Evolutionary conservation across 2,329 filamentous ascomycete species (phyloP).

Genomic region (Gnomoniopsis sp.): DNA sequence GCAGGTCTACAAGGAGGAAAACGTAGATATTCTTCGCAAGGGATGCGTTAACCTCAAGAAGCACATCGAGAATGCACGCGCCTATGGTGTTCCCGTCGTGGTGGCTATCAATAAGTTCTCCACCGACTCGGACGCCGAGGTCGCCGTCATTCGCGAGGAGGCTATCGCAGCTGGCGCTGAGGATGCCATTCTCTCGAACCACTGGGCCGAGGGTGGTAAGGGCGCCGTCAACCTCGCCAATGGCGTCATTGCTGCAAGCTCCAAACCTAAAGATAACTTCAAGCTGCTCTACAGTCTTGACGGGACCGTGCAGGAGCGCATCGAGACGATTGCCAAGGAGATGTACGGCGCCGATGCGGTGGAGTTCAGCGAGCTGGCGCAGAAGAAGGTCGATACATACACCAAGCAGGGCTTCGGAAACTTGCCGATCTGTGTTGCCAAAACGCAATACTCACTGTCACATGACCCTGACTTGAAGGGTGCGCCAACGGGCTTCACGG

Average conservation of each 20-base stretch:
- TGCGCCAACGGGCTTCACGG: slow-evolving; percentile 87
- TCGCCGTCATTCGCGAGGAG: slow-evolving; percentile 85
- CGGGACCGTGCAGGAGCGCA: slow-evolving; percentile 79
- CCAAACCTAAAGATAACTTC: slow-evolving; percentile 78
- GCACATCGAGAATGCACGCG: slow-evolving; percentile 86
- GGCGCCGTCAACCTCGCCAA: slow-evolving; percentile 87
- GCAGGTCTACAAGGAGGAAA: slow-evolving; percentile 88
- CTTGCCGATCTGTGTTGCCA: slow-evolving; percentile 92
- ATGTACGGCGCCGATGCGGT: slow-evolving; percentile 94
- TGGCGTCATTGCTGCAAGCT: slow-evolving; percentile 77
- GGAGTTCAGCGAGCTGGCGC: slow-evolving; percentile 89
- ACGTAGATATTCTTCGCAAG: slow-evolving; percentile 82
- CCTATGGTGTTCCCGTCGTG: slow-evolving; percentile 88
- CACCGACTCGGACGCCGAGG: slow-evolving; percentile 90
- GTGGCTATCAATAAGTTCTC: slow-evolving; percentile 97
- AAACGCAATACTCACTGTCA: slow-evolving; percentile 96
- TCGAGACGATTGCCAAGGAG: slow-evolving; percentile 82
- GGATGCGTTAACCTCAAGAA: slow-evolving; percentile 95
- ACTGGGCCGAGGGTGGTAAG: slow-evolving; percentile 93
- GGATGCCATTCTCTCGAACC: slow-evolving; percentile 89
- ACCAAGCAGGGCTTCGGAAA: slow-evolving; percentile 88
- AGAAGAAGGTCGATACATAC: slow-evolving; percentile 95
- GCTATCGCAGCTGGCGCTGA: slow-evolving; percentile 88
- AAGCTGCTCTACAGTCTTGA: slow-evolving; percentile 81
- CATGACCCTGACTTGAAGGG: slow-evolving; percentile 94